Evolutionary conservation across 495 filamentous ascomycete species (phyloP).

Genomic region (Neurospora sp.): DNA sequence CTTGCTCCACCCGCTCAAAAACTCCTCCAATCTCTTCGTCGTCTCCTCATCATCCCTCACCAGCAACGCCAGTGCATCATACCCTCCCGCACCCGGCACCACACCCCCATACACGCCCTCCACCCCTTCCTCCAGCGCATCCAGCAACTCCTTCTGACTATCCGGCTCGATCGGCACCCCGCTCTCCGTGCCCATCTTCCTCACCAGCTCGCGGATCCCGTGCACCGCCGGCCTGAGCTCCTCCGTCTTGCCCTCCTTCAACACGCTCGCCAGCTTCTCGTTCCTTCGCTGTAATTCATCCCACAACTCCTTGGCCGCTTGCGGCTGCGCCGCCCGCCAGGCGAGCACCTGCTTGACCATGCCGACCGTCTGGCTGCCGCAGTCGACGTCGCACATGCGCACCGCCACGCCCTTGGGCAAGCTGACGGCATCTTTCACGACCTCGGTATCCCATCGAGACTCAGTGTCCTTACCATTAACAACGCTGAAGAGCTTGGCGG

Average conservation of each 20-base stretch:
- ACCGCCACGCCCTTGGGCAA: constrained; percentile 67
- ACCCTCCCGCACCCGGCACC: constrained; percentile 90
- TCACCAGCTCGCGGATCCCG: constrained; percentile 44
- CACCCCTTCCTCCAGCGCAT: constrained; percentile 54
- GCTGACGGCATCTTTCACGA: constrained; percentile 53
- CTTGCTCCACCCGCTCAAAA: constrained; percentile 55
- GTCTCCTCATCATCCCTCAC: constrained; percentile 64
- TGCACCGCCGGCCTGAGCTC: constrained; percentile 28
- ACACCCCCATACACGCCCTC: constrained; percentile 83
- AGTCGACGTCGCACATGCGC: constrained; percentile 92
- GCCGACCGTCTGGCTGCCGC: constrained; percentile 82
- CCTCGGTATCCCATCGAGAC: constrained; percentile 63
- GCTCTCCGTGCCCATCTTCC: constrained; percentile 61
- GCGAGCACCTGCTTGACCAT: constrained; percentile 88
- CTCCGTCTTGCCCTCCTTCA: constrained; percentile 36
- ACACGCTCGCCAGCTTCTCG: constrained; percentile 53
- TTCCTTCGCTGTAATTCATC: constrained; percentile 61
- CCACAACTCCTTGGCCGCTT: constrained; percentile 64
- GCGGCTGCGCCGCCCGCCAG: constrained; percentile 62
- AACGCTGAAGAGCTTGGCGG: constrained; percentile 46
- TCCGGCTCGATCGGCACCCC: constrained; percentile 85
- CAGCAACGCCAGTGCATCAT: constrained; percentile 79
- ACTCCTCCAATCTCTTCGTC: constrained; percentile 47
- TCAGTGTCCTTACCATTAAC: constrained; percentile 43
- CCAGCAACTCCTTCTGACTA: constrained; percentile 73